A percentile compares a stretch with the other conserved stretches of the same genome.
phyloP scores from a whole-genome alignment of 768 basidiomycete species.

The Suillus plorans region DNA sequence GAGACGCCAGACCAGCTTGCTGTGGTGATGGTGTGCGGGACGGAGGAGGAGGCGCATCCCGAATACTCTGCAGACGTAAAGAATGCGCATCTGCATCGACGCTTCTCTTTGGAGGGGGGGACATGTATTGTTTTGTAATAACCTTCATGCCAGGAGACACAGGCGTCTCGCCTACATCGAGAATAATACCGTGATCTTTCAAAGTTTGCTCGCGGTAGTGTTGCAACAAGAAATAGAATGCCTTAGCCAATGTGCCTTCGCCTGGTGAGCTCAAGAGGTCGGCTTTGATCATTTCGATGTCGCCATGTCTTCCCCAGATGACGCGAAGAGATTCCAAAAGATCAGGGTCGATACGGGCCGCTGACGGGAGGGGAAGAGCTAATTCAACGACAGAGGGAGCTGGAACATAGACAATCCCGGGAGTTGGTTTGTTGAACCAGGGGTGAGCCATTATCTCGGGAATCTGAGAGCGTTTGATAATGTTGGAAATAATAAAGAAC shows the following conservation, averaged over 20 bases:
- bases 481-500: constrained; percentile 7
- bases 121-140: constrained; percentile 42
- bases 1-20: constrained; percentile 7
- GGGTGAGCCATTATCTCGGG: constrained; percentile 84
- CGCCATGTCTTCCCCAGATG: constrained; percentile 79
- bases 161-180: constrained; percentile 29
- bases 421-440: constrained; percentile 63
- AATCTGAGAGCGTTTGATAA: constrained; percentile 52
- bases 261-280: constrained; percentile 73
- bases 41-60: constrained; percentile 28
- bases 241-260: constrained; percentile 75
- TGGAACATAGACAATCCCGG: constrained; percentile 45
- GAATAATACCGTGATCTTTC: constrained; percentile 51
- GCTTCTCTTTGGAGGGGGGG: constrained; percentile 36
- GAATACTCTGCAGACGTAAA: constrained; percentile 21
- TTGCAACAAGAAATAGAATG: constrained; percentile 83
- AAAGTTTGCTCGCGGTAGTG: constrained; percentile 69
- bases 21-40: constrained; percentile 31
- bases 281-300: constrained; percentile 53
- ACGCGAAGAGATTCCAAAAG: constrained; percentile 76
- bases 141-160: constrained; percentile 24
- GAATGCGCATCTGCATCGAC: constrained; percentile 15
- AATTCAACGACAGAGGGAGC: constrained; percentile 68
- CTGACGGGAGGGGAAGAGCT: constrained; percentile 66
- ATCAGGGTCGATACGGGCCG: constrained; percentile 71